A percentile compares a stretch with the other conserved stretches of the same genome.
phyloP scores from a whole-genome alignment of 2,329 filamentous ascomycete species.

The Cladosporium sp. region DNA sequence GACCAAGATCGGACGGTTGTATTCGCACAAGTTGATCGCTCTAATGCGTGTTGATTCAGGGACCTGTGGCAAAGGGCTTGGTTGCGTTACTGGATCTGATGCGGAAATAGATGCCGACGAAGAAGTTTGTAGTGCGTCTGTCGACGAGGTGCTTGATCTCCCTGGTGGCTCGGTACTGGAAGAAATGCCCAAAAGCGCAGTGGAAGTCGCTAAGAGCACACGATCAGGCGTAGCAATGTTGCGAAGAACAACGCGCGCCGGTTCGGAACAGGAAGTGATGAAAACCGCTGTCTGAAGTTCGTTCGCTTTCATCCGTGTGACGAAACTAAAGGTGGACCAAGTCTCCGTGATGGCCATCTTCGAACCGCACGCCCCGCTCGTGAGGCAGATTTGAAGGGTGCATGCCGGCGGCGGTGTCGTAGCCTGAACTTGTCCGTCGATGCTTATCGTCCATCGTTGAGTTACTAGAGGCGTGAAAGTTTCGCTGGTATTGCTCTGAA shows the following conservation, averaged over 20 bases:
- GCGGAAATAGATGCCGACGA: neutral
- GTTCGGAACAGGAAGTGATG: neutral
- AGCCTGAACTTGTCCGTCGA: neutral
- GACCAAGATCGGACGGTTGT: neutral
- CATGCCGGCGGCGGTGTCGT: neutral
- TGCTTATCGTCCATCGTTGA: neutral
- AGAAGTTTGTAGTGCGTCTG: neutral
- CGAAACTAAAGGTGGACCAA: neutral
- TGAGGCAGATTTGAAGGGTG: neutral
- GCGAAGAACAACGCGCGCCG: neutral
- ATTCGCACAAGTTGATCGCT: neutral
- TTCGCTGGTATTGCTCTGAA: neutral
- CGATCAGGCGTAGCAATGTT: neutral
- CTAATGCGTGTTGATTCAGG: neutral
- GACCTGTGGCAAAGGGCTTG: neutral
- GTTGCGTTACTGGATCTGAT: neutral
- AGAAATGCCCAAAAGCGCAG: neutral
- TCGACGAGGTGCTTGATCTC: neutral
- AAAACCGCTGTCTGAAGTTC: neutral
- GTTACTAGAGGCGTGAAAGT: neutral
- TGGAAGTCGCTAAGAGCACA: neutral
- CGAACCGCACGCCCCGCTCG: neutral
- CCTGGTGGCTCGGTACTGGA: too few species aligned
- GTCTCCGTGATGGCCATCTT: neutral
- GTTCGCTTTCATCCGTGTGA: neutral